Evolutionary conservation across 2,329 filamentous ascomycete species (phyloP).

Genomic region (Penicillium sp.): DNA sequence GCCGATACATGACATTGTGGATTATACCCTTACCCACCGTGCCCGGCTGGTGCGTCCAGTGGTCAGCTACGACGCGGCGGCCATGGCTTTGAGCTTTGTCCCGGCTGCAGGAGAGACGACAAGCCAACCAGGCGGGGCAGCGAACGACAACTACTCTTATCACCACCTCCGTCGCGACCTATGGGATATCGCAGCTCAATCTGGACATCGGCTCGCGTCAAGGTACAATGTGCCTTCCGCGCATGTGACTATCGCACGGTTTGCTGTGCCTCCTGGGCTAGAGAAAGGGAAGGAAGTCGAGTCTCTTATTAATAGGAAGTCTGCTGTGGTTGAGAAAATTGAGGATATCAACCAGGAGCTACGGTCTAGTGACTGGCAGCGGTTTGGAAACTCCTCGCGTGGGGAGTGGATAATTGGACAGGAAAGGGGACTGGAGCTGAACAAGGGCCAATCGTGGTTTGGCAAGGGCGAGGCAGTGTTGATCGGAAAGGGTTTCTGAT

Average conservation of each 20-base stretch:
- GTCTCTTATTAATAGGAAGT: constrained; percentile 54
- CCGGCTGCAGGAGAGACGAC: constrained; percentile 66
- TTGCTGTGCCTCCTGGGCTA: constrained; percentile 65
- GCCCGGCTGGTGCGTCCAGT: constrained; percentile 76
- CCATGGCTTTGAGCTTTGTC: constrained; percentile 81
- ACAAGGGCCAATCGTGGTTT: constrained; percentile 80
- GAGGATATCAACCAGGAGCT: constrained; percentile 77
- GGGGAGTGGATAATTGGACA: constrained; percentile 87
- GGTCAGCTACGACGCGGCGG: constrained; percentile 79
- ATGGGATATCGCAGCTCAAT: constrained; percentile 58
- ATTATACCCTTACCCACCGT: constrained; percentile 65
- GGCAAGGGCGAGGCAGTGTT: constrained; percentile 71
- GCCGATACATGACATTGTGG: constrained; percentile 57
- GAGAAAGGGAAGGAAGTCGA: constrained; percentile 37
- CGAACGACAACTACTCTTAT: constrained; percentile 73
- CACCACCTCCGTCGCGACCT: constrained; percentile 84
- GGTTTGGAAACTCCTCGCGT: constrained; percentile 38
- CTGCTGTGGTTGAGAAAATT: constrained; percentile 65
- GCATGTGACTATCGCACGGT: constrained; percentile 83
- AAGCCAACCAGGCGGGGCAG: constrained; percentile 32
- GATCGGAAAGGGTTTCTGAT: constrained; percentile 50
- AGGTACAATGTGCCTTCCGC: constrained; percentile 86
- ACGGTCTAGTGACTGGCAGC: constrained; percentile 66
- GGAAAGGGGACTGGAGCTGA: constrained; percentile 73
- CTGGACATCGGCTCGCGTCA: constrained; percentile 68